Evolutionary conservation across 495 filamentous ascomycete species (phyloP), one percentile per base, ranked within the genome.

Genomic region (Talaromyces nanjingensis): DNA sequence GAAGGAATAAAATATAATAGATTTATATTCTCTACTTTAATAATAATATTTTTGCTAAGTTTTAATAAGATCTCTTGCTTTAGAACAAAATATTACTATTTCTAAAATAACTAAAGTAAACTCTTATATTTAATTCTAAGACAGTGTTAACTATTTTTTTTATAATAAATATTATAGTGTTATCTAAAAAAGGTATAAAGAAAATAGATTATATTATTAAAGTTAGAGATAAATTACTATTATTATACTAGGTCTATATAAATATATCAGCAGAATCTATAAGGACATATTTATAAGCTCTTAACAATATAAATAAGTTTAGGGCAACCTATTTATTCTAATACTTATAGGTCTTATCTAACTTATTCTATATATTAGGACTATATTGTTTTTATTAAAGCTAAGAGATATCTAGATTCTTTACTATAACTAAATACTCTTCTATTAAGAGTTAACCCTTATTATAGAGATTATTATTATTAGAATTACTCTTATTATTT

Each of bases 311-410:
- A 31, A 34, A 16, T 5, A 8, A 4, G 12, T 4, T 16, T 31
- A 59, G 29, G 0, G 31, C 29, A 5, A 27, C 12, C 49, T 63
- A 74, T 73, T 60, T 34, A 53, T 74, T 63, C 67, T 65, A 76
- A 59, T 70, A 71, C 57, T 69, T 58, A 33, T 56, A 24, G 47
- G 67, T 69, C 59, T 73, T 33, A 55, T 73, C 69, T 29, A 73
- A 63, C 6, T 53, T 70, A 59, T 65, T 55, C 65, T 73, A 39
- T 25, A 66, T 71, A 24, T 59, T 67, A n/a, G 52, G 63, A 57
- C 70, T 73, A 37, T 75, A 76, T 6, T 64, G 68, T 61, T 72
- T 70, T 54, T 75, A 58, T 66, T 64, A 63, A 45, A 75, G 72
- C 65, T 67, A 62, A 31, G 67, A 71, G 55, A 74, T 55, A 71